A percentile compares a stretch with the other conserved stretches of the same genome.
Evolutionary conservation across 2,329 filamentous ascomycete genomes (phyloP).

Genomic region (Helicocarpus griseus): DNA sequence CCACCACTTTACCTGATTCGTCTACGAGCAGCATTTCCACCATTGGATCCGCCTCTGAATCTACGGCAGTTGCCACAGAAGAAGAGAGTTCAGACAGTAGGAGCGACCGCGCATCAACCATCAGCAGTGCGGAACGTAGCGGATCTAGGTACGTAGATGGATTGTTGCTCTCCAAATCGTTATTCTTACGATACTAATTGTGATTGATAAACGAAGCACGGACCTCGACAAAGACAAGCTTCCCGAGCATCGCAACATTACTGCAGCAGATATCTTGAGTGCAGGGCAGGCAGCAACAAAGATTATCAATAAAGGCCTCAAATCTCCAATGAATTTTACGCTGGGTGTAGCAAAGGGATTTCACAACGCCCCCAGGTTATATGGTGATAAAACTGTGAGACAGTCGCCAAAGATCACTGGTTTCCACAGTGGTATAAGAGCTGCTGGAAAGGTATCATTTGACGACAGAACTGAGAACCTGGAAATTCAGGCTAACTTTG

Average conservation of each 20-base stretch:
- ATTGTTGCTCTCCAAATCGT: not conserved
- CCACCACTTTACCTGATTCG: not conserved
- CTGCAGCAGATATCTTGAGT: constrained; percentile 52
- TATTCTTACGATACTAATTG: not conserved
- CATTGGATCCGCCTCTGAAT: constrained; percentile 5
- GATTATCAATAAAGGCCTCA: constrained; percentile 66
- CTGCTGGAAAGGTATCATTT: constrained; percentile 55
- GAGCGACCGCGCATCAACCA: not conserved
- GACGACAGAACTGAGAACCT: not conserved
- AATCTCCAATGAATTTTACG: constrained; percentile 76
- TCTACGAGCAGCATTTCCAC: not conserved
- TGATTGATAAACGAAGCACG: not conserved
- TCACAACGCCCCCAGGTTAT: constrained; percentile 75
- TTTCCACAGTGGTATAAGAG: constrained; percentile 62
- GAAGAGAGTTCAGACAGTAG: not conserved
- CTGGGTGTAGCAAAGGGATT: constrained; percentile 76
- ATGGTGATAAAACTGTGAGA: constrained; percentile 73
- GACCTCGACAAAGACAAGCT: not conserved
- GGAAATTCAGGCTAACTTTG: constrained; percentile 2
- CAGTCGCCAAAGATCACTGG: constrained; percentile 71
- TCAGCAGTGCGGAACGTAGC: not conserved
- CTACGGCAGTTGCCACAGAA: not conserved
- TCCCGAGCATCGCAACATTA: constrained; percentile 20
- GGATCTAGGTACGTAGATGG: not conserved
- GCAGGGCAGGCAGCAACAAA: constrained; percentile 59